These are phyloP conservation scores for Cylindrodendrum hubeiense DNA, from an alignment of 2,329 filamentous ascomycete species.

Conservation along the genomic window DNA sequence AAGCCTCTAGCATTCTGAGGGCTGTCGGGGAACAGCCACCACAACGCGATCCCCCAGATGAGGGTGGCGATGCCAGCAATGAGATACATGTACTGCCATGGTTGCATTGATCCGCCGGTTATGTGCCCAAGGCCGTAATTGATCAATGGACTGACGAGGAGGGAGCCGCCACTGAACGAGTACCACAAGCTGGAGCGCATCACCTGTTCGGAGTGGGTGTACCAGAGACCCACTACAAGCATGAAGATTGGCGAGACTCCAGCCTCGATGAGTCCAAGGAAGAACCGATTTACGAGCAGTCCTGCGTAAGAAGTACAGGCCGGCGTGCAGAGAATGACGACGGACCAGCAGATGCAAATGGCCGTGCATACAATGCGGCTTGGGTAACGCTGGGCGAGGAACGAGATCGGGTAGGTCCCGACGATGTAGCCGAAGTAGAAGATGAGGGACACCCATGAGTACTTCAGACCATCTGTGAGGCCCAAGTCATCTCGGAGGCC, in stretches of 20 bases:
- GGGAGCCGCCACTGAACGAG: slow-evolving; percentile 52
- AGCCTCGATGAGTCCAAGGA: slow-evolving; percentile 51
- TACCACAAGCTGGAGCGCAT: slow-evolving; percentile 52
- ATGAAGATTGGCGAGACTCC: slow-evolving; percentile 51
- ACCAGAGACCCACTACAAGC: slow-evolving; percentile 54
- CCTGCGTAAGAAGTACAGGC: slow-evolving; percentile 48
- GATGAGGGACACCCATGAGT: slow-evolving; percentile 47
- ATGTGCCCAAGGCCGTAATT: slow-evolving; percentile 52
- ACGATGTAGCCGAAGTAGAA: slow-evolving; percentile 50
- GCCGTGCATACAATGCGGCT: slow-evolving; percentile 45
- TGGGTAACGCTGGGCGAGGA: slow-evolving; percentile 44
- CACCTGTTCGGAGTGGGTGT: slow-evolving; percentile 52
- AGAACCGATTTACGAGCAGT: slow-evolving; percentile 51
- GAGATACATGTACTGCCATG: slow-evolving; percentile 53
- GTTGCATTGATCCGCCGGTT: slow-evolving; percentile 36
- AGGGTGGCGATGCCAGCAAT: slow-evolving; percentile 49
- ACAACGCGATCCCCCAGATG: slow-evolving; percentile 42
- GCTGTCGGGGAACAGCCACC: slow-evolving; percentile 46
- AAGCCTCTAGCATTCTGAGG: slow-evolving; percentile 47
- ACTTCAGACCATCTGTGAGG: slow-evolving; percentile 42
- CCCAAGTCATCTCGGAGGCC: slow-evolving; percentile 45
- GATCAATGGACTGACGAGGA: slow-evolving; percentile 48
- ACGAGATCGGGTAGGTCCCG: slow-evolving; percentile 48
- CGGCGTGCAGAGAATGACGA: slow-evolving; percentile 47
- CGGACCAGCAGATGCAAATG: slow-evolving; percentile 48